A percentile compares a stretch with the other conserved stretches of the same genome.
These are phyloP conservation scores for Auricularia auricula-judae DNA, from an alignment of 768 basidiomycete species.

Conservation along the genomic window DNA sequence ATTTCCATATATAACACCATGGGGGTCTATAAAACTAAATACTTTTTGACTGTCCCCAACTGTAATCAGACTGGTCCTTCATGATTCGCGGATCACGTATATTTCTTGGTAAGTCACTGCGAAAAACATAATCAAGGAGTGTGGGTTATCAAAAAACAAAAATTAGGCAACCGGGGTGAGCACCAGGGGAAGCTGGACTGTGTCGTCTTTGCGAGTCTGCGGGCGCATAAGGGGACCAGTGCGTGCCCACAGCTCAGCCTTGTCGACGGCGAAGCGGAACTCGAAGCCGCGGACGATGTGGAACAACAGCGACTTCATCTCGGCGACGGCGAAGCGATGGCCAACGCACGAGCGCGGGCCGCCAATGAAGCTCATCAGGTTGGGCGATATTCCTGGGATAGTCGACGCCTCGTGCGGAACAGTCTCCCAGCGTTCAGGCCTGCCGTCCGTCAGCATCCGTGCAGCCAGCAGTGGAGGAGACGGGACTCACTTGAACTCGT, in stretches of 20 bases:
- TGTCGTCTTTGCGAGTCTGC: neutral
- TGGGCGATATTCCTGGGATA: neutral
- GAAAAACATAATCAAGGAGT: too few relatives aligned
- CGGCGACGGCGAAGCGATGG: neutral
- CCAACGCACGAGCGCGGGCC: constrained; percentile 2
- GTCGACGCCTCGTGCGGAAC: neutral
- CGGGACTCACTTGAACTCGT: too few relatives aligned
- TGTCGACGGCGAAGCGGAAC: neutral
- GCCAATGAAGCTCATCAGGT: neutral
- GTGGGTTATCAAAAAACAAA: too few relatives aligned
- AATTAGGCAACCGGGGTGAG: neutral
- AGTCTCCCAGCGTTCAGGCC: neutral
- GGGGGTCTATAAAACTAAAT: too few relatives aligned
- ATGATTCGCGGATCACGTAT: too few relatives aligned
- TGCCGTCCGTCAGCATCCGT: neutral
- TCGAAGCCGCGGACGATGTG: constrained; percentile 3
- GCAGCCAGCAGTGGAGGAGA: too few relatives aligned
- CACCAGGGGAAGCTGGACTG: neutral
- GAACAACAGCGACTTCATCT: constrained; percentile 4
- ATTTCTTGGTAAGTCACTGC: too few relatives aligned
- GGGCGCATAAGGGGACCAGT: neutral
- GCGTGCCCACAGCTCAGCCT: neutral
- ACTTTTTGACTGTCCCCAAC: too few relatives aligned
- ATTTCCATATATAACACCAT: too few relatives aligned
- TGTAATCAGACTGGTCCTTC: too few relatives aligned